Conservation (phyloP, 306 rosid genomes). For the Acmispon strigosus region DNA sequence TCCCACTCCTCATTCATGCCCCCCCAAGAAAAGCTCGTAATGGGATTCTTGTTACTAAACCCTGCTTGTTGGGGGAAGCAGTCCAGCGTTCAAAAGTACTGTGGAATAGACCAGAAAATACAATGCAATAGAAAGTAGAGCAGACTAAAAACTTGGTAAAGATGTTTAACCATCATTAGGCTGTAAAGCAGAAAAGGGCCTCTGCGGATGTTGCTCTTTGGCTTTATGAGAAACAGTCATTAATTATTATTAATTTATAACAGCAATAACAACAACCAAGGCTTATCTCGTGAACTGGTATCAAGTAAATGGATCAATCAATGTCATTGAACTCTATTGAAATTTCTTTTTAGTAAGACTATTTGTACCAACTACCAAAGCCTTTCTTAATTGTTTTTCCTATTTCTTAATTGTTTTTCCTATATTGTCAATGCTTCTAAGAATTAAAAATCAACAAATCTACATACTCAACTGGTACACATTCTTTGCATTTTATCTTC, state of each 20-base stretch:
- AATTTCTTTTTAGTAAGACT: neutral
- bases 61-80: constrained; percentile 3
- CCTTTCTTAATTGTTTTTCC: neutral
- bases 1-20: neutral
- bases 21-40: neutral
- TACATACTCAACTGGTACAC: too few relatives aligned
- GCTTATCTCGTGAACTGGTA: neutral
- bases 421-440: neutral
- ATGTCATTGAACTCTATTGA: neutral
- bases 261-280: neutral
- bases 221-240: neutral
- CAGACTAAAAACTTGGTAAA: neutral
- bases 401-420: neutral
- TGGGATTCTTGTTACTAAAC: neutral
- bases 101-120: neutral
- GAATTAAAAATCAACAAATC: neutral
- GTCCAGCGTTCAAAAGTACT: neutral
- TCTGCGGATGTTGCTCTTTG: neutral
- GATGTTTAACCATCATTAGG: neutral
- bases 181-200: constrained; percentile 1
- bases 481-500: too few relatives aligned
- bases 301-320: neutral
- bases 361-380: neutral
- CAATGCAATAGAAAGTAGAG: neutral
- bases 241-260: neutral